Evolutionary conservation across 1,139 yeast species (phyloP), one percentile per base, ranked within the genome.

Genomic region (Yamadazyma conglobata): DNA sequence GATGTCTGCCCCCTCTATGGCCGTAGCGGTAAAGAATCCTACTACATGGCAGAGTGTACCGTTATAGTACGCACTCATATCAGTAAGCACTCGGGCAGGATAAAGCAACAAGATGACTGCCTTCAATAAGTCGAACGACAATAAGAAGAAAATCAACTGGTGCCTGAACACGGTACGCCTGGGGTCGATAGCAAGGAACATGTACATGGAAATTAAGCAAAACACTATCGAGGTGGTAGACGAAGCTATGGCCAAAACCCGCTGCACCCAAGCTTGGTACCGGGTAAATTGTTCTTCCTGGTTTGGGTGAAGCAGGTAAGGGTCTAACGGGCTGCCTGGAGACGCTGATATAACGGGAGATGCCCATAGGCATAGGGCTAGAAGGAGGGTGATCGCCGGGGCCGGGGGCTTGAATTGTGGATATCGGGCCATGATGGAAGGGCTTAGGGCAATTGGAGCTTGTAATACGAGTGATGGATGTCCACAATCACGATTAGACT

Each of bases 1-100:
- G 25, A 86, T 55, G 57, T 88, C 96, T 2, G 93, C 88, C 10
- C 95, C 95, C 54, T 87, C 95, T 17, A 85, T 82, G 19, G 89
- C 73, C 23, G 79, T 69, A 2, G 93, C 86, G 1, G 95, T 82
- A 56, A 87, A 79, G 64, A 85, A 88, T 4, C 96, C 96, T 27
- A 86, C 75, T 10, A 79, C 79, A 48, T 83, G 79, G 46, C 86
- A 78, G 43, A 84, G 78, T 22, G 58, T 62, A 14, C 64, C 58
- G 43, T 74, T 73, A 31, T 69, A 65, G 49, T 79, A 77, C 2
- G 77, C 62, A n/a, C 66, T 54, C 15, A 61, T 55, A 23, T 67
- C 65, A 6, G 70, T 53, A 23, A 80, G 54, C 2, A 80, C 78
- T 24, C 80, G 53, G 1, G 79, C 67, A 1, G 95, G 95, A 52